Conservation (phyloP, 495 filamentous ascomycete genomes). For the Arthonia radiata region DNA sequence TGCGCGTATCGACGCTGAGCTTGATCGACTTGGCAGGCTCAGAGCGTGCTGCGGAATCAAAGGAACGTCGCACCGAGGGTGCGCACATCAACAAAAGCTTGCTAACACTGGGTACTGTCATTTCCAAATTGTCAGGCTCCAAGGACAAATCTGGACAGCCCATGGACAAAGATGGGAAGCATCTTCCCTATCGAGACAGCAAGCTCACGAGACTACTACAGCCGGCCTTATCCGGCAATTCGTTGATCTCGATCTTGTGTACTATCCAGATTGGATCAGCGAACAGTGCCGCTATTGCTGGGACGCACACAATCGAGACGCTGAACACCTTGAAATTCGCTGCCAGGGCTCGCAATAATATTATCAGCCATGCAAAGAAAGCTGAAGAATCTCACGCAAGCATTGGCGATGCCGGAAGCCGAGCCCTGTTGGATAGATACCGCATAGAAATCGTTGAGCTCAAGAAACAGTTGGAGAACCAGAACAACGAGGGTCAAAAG, state of each 20-base stretch:
- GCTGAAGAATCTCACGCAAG: conserved; percentile 55
- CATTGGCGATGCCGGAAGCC: conserved; percentile 50
- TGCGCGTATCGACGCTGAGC: conserved; percentile 81
- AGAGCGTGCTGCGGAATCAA: conserved; percentile 82
- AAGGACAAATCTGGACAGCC: conserved; percentile 62
- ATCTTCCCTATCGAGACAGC: conserved; percentile 89
- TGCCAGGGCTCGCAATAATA: conserved; percentile 87
- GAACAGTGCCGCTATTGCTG: conserved; percentile 32
- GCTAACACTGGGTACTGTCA: conserved; percentile 84
- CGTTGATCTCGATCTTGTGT: conserved; percentile 88
- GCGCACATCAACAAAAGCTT: conserved; percentile 97
- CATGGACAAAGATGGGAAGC: conserved; percentile 57
- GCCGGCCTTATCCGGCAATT: conserved; percentile 77
- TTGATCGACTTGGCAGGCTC: conserved; percentile 93
- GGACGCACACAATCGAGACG: conserved; percentile 59
- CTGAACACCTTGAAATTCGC: conserved; percentile 94
- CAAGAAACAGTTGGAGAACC: conserved; percentile 53
- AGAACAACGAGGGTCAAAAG: no score
- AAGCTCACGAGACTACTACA: conserved; percentile 87
- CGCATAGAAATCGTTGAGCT: conserved; percentile 80
- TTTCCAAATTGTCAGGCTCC: conserved; percentile 57
- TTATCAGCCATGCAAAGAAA: conserved; percentile 88
- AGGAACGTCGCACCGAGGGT: conserved; percentile 81
- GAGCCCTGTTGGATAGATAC: conserved; percentile 78
- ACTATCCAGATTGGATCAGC: conserved; percentile 62